Evolutionary conservation across 164 flowering plant species (phyloP).

Genomic region (Tinospora cordifolia): DNA sequence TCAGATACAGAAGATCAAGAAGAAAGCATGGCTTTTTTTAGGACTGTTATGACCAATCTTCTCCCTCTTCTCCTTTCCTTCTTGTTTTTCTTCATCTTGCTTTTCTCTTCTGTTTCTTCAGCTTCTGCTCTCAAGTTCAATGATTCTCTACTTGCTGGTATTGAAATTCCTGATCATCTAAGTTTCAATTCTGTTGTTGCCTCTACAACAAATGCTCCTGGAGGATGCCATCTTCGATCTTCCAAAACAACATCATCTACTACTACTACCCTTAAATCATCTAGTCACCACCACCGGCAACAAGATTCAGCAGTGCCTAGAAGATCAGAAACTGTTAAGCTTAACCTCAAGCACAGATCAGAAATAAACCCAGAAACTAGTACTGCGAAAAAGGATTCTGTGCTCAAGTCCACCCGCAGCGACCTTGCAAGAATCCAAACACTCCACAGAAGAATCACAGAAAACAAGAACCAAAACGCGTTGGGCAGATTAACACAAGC

Average conservation of each 20-base stretch:
- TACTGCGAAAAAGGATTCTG: slow-evolving; percentile 23
- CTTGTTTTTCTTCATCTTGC: neutral
- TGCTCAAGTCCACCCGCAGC: slow-evolving; percentile 30
- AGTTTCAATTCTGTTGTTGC: slow-evolving; percentile 42
- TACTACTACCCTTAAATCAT: slow-evolving; percentile 6
- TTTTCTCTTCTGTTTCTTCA: neutral
- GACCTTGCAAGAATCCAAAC: slow-evolving; percentile 61
- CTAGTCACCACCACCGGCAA: neutral
- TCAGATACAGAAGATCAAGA: too few species aligned
- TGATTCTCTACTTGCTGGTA: slow-evolving; percentile 36
- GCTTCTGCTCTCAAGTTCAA: slow-evolving; percentile 19
- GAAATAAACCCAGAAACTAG: neutral
- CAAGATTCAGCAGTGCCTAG: slow-evolving; percentile 5
- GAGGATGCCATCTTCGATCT: slow-evolving; percentile 26
- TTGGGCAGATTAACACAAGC: slow-evolving; percentile 18
- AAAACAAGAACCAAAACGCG: slow-evolving; percentile 54
- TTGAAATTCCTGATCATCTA: slow-evolving; percentile 46
- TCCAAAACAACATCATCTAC: neutral
- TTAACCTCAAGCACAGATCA: slow-evolving; percentile 40
- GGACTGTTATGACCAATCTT: neutral
- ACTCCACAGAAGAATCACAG: slow-evolving; percentile 39
- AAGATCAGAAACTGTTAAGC: slow-evolving; percentile 31
- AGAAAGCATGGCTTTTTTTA: too few species aligned
- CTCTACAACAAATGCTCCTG: slow-evolving; percentile 13
- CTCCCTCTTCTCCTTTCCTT: neutral